Conservation (phyloP, 768 basidiomycete genomes). For the Leccinum barrowsii region DNA sequence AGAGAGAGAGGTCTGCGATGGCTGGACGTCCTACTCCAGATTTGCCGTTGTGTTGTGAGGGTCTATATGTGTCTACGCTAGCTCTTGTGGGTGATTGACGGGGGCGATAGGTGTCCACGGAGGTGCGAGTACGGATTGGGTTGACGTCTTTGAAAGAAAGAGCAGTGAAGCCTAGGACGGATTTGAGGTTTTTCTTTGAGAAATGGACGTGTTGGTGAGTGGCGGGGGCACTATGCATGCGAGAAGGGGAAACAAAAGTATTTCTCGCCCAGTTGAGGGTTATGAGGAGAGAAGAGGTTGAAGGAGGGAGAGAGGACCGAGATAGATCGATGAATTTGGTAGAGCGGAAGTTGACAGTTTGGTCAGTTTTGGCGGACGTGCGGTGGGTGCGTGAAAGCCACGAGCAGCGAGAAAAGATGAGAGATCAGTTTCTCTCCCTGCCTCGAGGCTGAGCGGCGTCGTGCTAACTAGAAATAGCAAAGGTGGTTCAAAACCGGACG, state of each 20-base stretch:
- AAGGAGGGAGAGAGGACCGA: conserved; percentile 23
- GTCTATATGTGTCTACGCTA: conserved; percentile 44
- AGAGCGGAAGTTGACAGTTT: conserved; percentile 29
- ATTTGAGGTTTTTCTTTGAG: conserved; percentile 45
- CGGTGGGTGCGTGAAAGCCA: conserved; percentile 35
- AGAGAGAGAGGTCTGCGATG: conserved; percentile 42
- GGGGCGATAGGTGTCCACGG: conserved; percentile 25
- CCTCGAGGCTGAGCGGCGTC: conserved; percentile 29
- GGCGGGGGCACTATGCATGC: conserved; percentile 44
- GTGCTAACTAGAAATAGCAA: conserved; percentile 18
- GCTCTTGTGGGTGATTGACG: conserved; percentile 34
- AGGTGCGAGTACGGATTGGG: conserved; percentile 28
- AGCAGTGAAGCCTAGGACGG: conserved; percentile 44
- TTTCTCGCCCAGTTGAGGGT: conserved; percentile 2
- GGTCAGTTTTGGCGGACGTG: conserved; percentile 29
- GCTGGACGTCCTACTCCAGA: conserved; percentile 35
- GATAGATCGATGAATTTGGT: conserved; percentile 30
- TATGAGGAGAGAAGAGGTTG: conserved; percentile 16
- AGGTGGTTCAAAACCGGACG: conserved; percentile 14
- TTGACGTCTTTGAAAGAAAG: conserved; percentile 36
- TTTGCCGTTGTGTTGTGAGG: conserved; percentile 35
- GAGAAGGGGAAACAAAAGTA: conserved; percentile 23
- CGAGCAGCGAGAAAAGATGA: conserved; percentile 31
- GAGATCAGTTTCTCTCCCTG: conserved; percentile 20
- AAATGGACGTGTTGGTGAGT: conserved; percentile 33